Percentiles rank a stretch among this genome's conserved stretches.
These are phyloP conservation scores for Xanthoconium separans DNA, from an alignment of 1,284 basidiomycete genomes.

Conservation along the genomic window DNA sequence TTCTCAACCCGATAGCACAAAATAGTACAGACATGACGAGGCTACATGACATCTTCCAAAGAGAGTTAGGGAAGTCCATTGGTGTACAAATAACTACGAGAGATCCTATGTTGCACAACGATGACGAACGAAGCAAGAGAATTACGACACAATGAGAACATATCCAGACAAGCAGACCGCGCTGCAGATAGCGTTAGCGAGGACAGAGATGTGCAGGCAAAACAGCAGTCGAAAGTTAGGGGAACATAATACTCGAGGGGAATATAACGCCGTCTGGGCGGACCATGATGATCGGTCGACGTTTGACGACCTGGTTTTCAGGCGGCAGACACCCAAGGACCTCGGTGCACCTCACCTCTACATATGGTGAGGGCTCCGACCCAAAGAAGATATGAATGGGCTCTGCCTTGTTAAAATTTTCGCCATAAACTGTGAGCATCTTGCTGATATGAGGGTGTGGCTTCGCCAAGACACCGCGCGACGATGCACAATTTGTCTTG, in stretches of 20 bases:
- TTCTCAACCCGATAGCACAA: constrained; percentile 18
- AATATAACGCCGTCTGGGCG: constrained; percentile 89
- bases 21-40: constrained; percentile 27
- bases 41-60: constrained; percentile 34
- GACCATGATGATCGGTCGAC: constrained; percentile 81
- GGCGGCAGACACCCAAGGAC: constrained; percentile 80
- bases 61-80: constrained; percentile 27
- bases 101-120: constrained; percentile 32
- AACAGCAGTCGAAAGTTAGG: constrained; percentile 40
- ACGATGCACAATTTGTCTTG: constrained; percentile 60
- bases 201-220: constrained; percentile 9
- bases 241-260: constrained; percentile 85
- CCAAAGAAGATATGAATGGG: constrained; percentile 86
- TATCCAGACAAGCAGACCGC: constrained; percentile 30
- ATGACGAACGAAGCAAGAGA: constrained; percentile 13
- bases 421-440: constrained; percentile 86
- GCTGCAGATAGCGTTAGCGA: constrained; percentile 32
- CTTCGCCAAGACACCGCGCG: constrained; percentile 67
- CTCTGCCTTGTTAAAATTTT: constrained; percentile 82
- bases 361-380: constrained; percentile 80
- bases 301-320: constrained; percentile 59
- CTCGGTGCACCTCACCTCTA: constrained; percentile 87
- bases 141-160: constrained; percentile 20
- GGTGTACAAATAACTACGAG: constrained; percentile 34
- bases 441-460: constrained; percentile 69